Base-by-base conservation (phyloP, 441 rosid species). In the Gossypium lobatum region DNA sequence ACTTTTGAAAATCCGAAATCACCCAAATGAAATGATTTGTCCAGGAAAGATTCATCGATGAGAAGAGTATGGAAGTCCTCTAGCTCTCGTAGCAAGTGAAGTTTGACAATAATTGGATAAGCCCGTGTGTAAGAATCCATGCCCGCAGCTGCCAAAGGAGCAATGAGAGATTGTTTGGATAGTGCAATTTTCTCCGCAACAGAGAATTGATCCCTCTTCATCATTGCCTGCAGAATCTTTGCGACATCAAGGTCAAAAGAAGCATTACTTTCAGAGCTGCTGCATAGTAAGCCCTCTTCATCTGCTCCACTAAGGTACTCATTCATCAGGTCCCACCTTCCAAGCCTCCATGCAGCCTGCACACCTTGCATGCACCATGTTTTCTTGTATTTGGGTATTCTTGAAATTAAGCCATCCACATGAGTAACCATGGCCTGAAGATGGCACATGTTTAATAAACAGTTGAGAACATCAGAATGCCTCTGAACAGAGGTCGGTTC, bases 311-410 rank as follows among this genome's bases (percentile, higher is more conserved):
- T 80, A 75, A 96, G 92, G 88, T 93, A 96, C 83, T 96, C 97
- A 80, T 90, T 88, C 99, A 96, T 93, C 91, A 96, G 85, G 82
- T 91, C 96, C 99, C 99, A 96, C 78, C 88, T 87, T 72, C 97
- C 95, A 75, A 96, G 98, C 80, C 99, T 92, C 99, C 99, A 96
- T 67, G 99, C 99, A 71, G 98, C 98, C 88, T 96, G 99, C 81
- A 93, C 93, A 75, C 99, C 99, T 85, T 93, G 98, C 93, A 95
- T 96, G 83, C 96, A 91, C 99, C 98, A 93, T 70, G 98, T 96
- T 88, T 96, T 93, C 86, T 87, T 93, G 88, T 91, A 89, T 79
- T 85, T 87, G 4, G 97, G 97, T 81, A 89, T 81, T 87, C 98
- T 92, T 75, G 96, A 92, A 82, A 93, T 83, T 84, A 96, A 83